Evolutionary conservation across 1,139 yeast species (phyloP).

Genomic region (Candida neerlandica): DNA sequence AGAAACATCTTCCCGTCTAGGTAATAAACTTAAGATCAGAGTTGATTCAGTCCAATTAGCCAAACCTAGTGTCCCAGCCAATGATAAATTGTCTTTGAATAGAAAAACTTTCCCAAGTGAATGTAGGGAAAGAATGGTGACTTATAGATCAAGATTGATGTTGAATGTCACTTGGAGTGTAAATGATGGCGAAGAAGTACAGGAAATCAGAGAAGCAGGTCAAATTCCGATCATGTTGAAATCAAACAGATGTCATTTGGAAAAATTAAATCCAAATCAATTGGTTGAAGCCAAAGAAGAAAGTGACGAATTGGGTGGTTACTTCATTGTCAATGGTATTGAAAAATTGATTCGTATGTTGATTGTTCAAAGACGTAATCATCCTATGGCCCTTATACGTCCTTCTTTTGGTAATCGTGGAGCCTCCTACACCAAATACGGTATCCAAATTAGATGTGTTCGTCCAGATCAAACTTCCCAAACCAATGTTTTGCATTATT

Average conservation of each 20-base stretch:
- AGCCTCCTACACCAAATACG: constrained; percentile 81
- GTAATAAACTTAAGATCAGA: constrained; percentile 78
- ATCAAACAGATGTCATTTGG: constrained; percentile 88
- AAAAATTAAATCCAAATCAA: constrained; percentile 78
- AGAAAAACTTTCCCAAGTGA: constrained; percentile 86
- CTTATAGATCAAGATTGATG: constrained; percentile 74
- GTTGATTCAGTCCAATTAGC: constrained; percentile 86
- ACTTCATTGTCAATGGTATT: constrained; percentile 93
- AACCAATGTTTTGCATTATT: constrained; percentile 92
- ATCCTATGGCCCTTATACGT: constrained; percentile 96
- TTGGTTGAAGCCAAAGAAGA: constrained; percentile 83
- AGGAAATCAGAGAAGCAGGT: constrained; percentile 90
- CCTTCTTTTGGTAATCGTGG: constrained; percentile 96
- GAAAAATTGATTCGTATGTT: constrained; percentile 96
- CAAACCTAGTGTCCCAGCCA: constrained; percentile 73
- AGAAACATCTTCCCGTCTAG: constrained; percentile 61
- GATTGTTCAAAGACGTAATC: constrained; percentile 96
- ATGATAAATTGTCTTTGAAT: constrained; percentile 78
- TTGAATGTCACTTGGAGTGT: constrained; percentile 82
- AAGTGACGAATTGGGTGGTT: constrained; percentile 95
- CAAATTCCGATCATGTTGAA: constrained; percentile 88
- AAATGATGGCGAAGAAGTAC: constrained; percentile 79
- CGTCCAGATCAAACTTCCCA: constrained; percentile 98
- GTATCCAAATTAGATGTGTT: constrained; percentile 92
- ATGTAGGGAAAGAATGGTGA: constrained; percentile 85